Percentiles rank a stretch among this genome's conserved stretches.
phyloP scores from a whole-genome alignment of 2,329 filamentous ascomycete genomes.

The Colletotrichum shisoi region DNA sequence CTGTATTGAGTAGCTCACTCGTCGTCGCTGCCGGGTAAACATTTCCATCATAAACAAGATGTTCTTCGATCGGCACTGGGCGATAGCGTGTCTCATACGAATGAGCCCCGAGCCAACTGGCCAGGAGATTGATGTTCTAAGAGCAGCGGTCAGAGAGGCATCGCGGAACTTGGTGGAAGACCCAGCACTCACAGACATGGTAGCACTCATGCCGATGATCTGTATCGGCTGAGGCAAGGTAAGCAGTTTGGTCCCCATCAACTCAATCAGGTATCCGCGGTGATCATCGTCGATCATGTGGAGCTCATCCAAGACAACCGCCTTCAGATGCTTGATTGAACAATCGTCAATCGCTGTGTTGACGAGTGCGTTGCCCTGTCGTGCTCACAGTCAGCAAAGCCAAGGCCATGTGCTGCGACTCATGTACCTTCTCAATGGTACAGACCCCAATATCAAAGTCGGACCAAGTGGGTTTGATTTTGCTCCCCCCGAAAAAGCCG shows the following conservation, averaged over 20 bases:
- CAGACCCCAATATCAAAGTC: conserved; percentile 82
- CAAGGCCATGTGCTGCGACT: conserved; percentile 1
- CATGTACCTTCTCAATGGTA: conserved; percentile 74
- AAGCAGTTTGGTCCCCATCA: conserved; percentile 77
- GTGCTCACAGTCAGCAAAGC: conserved; percentile 13
- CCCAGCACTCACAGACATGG: conserved; percentile 66
- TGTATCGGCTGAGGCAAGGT: conserved; percentile 72
- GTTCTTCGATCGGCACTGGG: conserved; percentile 78
- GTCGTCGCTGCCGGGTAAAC: conserved; percentile 71
- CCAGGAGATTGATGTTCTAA: conserved; percentile 74
- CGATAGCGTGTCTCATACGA: conserved; percentile 77
- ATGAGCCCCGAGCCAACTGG: conserved; percentile 73
- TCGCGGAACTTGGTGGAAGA: neutral
- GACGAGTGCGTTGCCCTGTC: conserved; percentile 74
- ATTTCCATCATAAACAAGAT: conserved; percentile 74
- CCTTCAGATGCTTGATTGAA: conserved; percentile 68
- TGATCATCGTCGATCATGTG: conserved; percentile 83
- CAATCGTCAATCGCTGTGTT: conserved; percentile 77
- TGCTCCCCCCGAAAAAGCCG: conserved; percentile 79
- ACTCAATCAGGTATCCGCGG: conserved; percentile 76
- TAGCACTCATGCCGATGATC: conserved; percentile 82
- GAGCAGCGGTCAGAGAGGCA: neutral
- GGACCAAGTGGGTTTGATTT: conserved; percentile 70
- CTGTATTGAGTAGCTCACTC: conserved; percentile 65
- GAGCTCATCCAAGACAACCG: conserved; percentile 79